phyloP scores from a whole-genome alignment of 208 protist genomes.

The Trypanosoma theileri region DNA sequence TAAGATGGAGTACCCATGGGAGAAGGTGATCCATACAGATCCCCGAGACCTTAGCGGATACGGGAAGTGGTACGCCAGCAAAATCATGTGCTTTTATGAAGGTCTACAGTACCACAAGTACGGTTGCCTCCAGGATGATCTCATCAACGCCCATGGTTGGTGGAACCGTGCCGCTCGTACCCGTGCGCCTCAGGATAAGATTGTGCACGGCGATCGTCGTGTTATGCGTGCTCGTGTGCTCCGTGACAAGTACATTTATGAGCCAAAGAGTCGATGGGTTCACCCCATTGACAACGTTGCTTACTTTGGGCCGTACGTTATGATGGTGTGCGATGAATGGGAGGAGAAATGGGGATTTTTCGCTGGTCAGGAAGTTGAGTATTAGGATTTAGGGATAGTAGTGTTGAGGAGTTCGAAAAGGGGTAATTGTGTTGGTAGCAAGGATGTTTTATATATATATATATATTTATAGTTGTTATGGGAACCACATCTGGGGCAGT shows the following conservation, averaged over 20 bases:
- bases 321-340: slow-evolving; percentile 92
- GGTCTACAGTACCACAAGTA: slow-evolving; percentile 87
- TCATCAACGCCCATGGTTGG: slow-evolving; percentile 90
- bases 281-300: slow-evolving; percentile 90
- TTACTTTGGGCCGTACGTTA: slow-evolving; percentile 90
- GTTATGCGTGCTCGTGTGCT: slow-evolving; percentile 85
- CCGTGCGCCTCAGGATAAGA: slow-evolving; percentile 84
- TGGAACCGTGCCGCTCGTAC: slow-evolving; percentile 88
- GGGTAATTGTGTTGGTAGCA: slow-evolving; percentile 1
- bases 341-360: slow-evolving; percentile 94
- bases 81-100: slow-evolving; percentile 92
- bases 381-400: slow-evolving; percentile 39
- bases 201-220: slow-evolving; percentile 84
- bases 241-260: slow-evolving; percentile 92
- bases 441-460: neutral
- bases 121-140: slow-evolving; percentile 88
- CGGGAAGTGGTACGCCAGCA: slow-evolving; percentile 88
- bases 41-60: slow-evolving; percentile 73
- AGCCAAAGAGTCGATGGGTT: slow-evolving; percentile 88
- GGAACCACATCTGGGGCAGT: slow-evolving; percentile 4
- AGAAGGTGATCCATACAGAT: slow-evolving; percentile 88
- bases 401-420: slow-evolving; percentile 7
- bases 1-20: slow-evolving; percentile 92
- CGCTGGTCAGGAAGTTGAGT: slow-evolving; percentile 88
- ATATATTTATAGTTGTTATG: neutral